Conservation (phyloP, 768 basidiomycete genomes). For the Strobilomyces echinocephalus region DNA sequence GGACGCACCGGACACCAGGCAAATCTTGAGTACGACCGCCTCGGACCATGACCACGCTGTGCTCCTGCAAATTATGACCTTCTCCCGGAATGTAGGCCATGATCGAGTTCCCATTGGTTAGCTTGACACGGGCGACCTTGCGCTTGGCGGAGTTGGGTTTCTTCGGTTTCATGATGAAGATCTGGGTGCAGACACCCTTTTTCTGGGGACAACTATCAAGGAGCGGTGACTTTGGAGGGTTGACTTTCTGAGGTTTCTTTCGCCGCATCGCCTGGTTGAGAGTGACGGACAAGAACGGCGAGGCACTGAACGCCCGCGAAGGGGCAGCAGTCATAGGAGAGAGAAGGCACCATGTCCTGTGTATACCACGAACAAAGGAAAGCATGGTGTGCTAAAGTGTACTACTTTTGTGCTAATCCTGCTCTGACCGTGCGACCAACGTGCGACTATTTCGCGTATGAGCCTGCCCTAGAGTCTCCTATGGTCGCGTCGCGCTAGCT, state of each 20-base stretch:
- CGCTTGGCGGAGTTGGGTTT: slow-evolving; percentile 99
- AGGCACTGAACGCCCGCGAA: slow-evolving; percentile 57
- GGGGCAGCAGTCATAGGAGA: not conserved
- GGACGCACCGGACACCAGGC: slow-evolving; percentile 85
- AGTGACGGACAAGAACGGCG: slow-evolving; percentile 56
- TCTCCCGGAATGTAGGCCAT: slow-evolving; percentile 97
- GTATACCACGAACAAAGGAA: slow-evolving; percentile 22
- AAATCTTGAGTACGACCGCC: slow-evolving; percentile 97
- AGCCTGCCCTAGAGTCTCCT: slow-evolving; percentile 27
- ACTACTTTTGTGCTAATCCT: not conserved
- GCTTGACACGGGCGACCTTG: slow-evolving; percentile 91
- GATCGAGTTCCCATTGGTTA: slow-evolving; percentile 81
- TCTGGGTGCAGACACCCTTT: slow-evolving; percentile 85
- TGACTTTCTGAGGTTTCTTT: slow-evolving; percentile 51
- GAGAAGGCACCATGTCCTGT: slow-evolving; percentile 18
- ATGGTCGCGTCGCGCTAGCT: slow-evolving; percentile 19
- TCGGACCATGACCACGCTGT: slow-evolving; percentile 90
- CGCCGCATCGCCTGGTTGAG: slow-evolving; percentile 86
- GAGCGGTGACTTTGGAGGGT: slow-evolving; percentile 64
- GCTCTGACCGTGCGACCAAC: not conserved
- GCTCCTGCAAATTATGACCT: slow-evolving; percentile 97
- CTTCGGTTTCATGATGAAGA: slow-evolving; percentile 82
- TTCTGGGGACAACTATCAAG: slow-evolving; percentile 77
- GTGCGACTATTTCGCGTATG: slow-evolving; percentile 21
- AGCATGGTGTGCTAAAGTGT: slow-evolving; percentile 19